phyloP scores from a whole-genome alignment of 2,329 filamentous ascomycete genomes.

The Thermoascus crustaceus region DNA sequence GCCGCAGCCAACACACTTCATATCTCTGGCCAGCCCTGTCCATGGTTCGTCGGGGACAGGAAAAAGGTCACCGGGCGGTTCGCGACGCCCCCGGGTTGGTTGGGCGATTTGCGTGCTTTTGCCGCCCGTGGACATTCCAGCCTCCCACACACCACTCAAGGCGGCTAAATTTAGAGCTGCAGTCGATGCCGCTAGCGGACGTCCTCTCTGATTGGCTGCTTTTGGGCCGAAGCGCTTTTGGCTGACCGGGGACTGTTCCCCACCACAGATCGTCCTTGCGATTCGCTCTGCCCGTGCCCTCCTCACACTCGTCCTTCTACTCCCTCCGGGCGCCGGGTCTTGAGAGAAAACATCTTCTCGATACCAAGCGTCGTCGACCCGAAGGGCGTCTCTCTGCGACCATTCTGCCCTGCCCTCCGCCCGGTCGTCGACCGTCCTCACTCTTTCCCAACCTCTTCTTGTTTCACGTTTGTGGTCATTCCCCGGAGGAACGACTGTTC shows the following conservation, averaged over 20 bases:
- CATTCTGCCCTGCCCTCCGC: conserved; percentile 4
- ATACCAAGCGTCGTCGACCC: neutral
- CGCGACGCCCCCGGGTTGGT: neutral
- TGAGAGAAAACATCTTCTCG: neutral
- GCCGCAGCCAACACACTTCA: no score
- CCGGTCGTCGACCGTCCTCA: conserved; percentile 7
- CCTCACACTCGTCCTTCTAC: conserved; percentile 4
- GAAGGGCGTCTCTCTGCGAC: neutral
- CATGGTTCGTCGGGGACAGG: no score
- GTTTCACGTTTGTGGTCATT: conserved; percentile 18
- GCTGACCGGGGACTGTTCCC: conserved; percentile 4
- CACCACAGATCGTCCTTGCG: conserved; percentile 5
- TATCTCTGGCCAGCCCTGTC: no score
- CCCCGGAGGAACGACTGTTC: conserved; percentile 35
- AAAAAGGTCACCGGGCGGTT: no score
- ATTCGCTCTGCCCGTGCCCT: conserved; percentile 7
- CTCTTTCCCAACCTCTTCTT: conserved; percentile 5
- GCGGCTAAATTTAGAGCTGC: conserved; percentile 34
- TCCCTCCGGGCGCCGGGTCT: neutral
- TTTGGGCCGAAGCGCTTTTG: conserved; percentile 2
- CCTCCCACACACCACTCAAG: conserved; percentile 16
- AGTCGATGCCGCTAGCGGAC: conserved; percentile 11
- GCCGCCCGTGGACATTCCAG: conserved; percentile 24
- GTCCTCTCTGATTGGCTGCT: neutral
- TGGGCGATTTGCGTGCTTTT: conserved; percentile 21